Conservation (phyloP, 2,329 filamentous ascomycete species). For the Pseudogymnoascus sp. region DNA sequence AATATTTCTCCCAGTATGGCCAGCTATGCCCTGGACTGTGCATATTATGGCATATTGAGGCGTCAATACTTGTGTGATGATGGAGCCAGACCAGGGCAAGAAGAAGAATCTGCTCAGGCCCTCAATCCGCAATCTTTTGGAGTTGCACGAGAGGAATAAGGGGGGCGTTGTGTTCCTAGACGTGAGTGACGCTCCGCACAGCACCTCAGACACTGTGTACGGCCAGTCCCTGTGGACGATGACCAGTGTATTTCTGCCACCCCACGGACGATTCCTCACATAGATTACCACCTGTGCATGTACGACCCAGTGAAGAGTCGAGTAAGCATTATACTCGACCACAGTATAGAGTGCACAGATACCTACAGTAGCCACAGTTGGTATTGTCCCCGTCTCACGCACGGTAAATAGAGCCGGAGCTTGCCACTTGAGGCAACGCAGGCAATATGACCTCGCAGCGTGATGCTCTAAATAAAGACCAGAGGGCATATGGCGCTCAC, state of each 20-base stretch:
- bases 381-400: neutral
- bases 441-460: neutral
- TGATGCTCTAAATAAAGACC: slow-evolving; percentile 2
- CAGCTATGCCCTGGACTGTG: neutral
- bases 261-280: slow-evolving; percentile 1
- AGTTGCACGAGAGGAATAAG: neutral
- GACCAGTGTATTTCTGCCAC: neutral
- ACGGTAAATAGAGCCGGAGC: neutral
- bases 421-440: neutral
- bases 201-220: neutral
- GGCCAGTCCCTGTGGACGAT: neutral
- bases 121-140: neutral
- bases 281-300: slow-evolving; percentile 1
- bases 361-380: neutral
- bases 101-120: neutral
- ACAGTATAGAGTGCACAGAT: neutral
- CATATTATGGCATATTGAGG: slow-evolving; percentile 4
- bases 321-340: neutral
- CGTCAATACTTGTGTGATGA: slow-evolving; percentile 4
- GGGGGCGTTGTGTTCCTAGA: neutral
- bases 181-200: neutral
- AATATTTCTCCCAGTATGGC: neutral
- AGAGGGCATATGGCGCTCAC: neutral
- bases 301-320: neutral
- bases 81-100: neutral